These are phyloP conservation scores for Globisporangium emineosum DNA, from an alignment of 352 stramenopile species.

Conservation along the genomic window DNA sequence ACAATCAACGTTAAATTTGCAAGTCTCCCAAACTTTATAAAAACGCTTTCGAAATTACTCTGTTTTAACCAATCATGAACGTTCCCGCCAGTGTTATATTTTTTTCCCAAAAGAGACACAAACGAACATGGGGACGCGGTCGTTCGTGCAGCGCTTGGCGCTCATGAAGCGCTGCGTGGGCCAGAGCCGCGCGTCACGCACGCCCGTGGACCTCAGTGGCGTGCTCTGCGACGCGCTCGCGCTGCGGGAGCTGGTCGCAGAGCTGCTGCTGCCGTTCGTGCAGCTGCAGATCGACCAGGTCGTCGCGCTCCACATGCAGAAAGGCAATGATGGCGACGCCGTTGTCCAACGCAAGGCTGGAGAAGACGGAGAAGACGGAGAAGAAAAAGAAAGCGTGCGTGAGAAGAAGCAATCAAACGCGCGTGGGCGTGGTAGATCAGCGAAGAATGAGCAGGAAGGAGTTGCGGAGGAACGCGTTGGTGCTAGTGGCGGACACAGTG, in stretches of 20 bases:
- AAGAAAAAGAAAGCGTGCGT: not conserved
- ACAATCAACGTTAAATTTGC: not conserved
- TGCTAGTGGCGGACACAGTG: not conserved
- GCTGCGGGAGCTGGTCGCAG: slow-evolving; percentile 33
- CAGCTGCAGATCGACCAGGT: slow-evolving; percentile 41
- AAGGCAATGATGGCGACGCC: not conserved
- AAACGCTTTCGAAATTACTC: not conserved
- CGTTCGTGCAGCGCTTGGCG: slow-evolving; percentile 41
- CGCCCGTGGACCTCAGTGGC: slow-evolving; percentile 34
- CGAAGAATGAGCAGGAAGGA: not conserved
- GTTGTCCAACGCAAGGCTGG: not conserved
- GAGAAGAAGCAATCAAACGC: not conserved
- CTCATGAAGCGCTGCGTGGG: slow-evolving; percentile 35
- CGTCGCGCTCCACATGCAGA: slow-evolving; percentile 38
- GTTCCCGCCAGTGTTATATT: not conserved
- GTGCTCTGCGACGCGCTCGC: slow-evolving; percentile 31
- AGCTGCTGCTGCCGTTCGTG: slow-evolving; percentile 44
- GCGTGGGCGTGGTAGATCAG: not conserved
- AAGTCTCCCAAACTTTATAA: not conserved
- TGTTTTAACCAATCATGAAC: not conserved
- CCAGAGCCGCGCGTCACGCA: slow-evolving; percentile 26
- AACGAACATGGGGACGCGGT: not conserved
- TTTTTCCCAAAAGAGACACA: not conserved
- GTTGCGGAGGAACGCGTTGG: not conserved
- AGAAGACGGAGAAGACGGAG: not conserved